Base-by-base conservation (phyloP, 768 basidiomycete genomes). In the Phaeotremella fagi region DNA sequence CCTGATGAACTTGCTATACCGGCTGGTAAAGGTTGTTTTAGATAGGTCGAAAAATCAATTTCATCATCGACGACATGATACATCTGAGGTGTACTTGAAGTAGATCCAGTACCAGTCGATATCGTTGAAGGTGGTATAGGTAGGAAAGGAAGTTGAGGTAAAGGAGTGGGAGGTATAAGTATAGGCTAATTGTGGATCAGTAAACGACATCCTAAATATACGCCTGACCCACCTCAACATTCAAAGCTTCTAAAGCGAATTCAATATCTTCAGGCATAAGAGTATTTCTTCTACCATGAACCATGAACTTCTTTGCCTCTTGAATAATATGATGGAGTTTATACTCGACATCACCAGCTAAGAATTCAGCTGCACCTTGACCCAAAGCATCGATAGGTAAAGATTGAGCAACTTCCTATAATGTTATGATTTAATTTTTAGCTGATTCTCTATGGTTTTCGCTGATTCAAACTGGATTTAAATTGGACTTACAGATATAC, bases 1-100 rank as follows among this genome's bases (percentile, higher is more conserved):
- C 71, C 70, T 1, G 64, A 63, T 1, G 64, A 66, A 50, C 60
- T 63, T 7, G 59, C 63, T 11, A 67, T 27, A 9, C 65, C 63
- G 16, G 60, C 56, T 1, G 70, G 65, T 4, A 73, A 54, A 14
- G 72, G 74, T 41, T 62, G 87, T 50, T 87, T 82, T 36, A 97
- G 75, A 9, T 91, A 84, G 48, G 85, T 88, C 69, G 92, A 88
- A 64, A 99, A 90, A 75, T 98, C 95, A 44, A 99, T 86, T 75
- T 98, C 95, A 63, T 97, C 91, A 70, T 99, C 95, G 55, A 95
- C 90, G 16, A 94, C 83, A 65, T 90, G 90, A 76, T 90, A 97
- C 3, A 98, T 46, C 42, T 57, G 66, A 6, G 52, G 51, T 2
- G 54, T 22, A 5, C 52, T 55, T 0, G 63, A 60, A 4, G 61